Evolutionary conservation across 345 rosid genomes (phyloP).

Genomic region (Reutealis trisperma): DNA sequence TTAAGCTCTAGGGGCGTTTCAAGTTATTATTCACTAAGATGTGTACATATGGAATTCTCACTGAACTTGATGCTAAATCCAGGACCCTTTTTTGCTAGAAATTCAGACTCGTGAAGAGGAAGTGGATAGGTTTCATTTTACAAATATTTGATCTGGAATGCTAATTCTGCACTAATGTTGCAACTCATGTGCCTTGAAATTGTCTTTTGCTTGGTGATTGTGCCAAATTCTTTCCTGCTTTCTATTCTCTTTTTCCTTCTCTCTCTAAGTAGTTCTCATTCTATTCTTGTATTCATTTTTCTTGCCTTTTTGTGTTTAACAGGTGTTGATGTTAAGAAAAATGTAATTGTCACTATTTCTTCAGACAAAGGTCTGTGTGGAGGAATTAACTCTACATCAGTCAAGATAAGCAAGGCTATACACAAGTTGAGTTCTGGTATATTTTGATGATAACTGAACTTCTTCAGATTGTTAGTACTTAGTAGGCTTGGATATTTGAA

Average conservation of each 20-base stretch:
- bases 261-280: neutral
- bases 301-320: conserved; percentile 12
- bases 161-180: neutral
- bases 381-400: conserved; percentile 93
- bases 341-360: conserved; percentile 82
- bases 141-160: neutral
- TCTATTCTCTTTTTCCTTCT: neutral
- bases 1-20: neutral
- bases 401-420: conserved; percentile 76
- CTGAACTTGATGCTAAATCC: neutral
- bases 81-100: neutral
- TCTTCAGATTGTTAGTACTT: neutral
- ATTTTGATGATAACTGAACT: neutral
- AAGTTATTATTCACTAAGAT: neutral
- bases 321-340: conserved; percentile 96
- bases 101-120: neutral
- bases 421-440: conserved; percentile 72
- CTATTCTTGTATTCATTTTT: conserved; percentile 10
- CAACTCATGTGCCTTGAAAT: neutral
- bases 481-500: neutral
- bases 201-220: neutral
- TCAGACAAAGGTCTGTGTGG: conserved; percentile 99
- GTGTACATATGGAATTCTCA: neutral
- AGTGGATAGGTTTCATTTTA: neutral
- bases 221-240: neutral